These are phyloP conservation scores for Pleurotus pulmonarius DNA, from an alignment of 768 basidiomycete species.

Conservation along the genomic window DNA sequence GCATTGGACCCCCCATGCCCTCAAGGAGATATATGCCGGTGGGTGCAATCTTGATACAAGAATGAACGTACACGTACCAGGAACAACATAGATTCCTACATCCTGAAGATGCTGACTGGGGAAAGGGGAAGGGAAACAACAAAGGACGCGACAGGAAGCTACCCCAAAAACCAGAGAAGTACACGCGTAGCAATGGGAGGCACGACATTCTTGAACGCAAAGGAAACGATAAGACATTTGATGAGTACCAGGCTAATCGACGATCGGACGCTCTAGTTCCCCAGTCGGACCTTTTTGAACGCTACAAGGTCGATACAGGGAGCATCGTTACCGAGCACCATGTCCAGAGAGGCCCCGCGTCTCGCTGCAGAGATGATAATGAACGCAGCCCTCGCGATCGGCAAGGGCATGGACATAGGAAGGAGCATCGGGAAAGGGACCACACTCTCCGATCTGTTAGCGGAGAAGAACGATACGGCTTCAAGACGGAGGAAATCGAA, in stretches of 20 bases:
- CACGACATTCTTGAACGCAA: background rate
- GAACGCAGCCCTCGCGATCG: background rate
- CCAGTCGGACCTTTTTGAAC: conserved; percentile 40
- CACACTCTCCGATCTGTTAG: background rate
- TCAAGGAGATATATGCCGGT: conserved; percentile 50
- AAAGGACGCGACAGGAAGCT: conserved; percentile 7
- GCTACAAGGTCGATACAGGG: conserved; percentile 21
- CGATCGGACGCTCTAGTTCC: conserved; percentile 35
- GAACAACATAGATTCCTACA: conserved; percentile 38
- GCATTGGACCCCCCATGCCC: conserved; percentile 39
- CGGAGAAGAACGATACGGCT: background rate
- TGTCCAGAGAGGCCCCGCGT: background rate
- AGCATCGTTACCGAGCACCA: conserved; percentile 8
- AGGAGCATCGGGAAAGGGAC: conserved; percentile 11
- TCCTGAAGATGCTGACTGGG: conserved; percentile 44
- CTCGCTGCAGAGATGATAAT: background rate
- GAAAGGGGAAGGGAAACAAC: conserved; percentile 24
- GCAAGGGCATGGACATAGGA: background rate
- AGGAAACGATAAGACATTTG: conserved; percentile 3
- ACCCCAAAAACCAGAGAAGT: conserved; percentile 11
- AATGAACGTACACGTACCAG: background rate
- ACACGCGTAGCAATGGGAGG: conserved; percentile 11
- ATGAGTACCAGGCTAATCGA: conserved; percentile 15
- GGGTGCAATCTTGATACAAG: conserved; percentile 12
- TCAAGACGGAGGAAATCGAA: conserved; percentile 6